Conservation (phyloP, 768 basidiomycete species). For the Boletus insuetus region DNA sequence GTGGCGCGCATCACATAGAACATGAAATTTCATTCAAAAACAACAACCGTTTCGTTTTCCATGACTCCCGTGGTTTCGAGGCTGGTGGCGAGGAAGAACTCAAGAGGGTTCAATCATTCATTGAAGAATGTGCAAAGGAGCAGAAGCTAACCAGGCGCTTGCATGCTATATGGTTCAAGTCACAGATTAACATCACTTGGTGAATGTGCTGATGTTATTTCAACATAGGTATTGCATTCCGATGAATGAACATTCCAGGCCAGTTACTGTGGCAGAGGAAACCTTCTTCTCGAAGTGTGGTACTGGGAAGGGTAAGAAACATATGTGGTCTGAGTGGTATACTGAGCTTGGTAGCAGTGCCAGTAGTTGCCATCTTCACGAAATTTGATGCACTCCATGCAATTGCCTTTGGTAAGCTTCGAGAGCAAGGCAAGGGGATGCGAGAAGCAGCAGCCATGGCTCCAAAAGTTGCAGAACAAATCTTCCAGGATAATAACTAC, state of each 20-base stretch:
- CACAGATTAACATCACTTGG: constrained; percentile 21
- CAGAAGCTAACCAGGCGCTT: too few species aligned
- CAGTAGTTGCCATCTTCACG: constrained; percentile 38
- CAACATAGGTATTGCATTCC: too few species aligned
- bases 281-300: constrained; percentile 28
- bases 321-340: not conserved
- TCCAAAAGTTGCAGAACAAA: constrained; percentile 10
- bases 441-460: constrained; percentile 4
- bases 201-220: too few species aligned
- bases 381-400: constrained; percentile 38
- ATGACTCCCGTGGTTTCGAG: constrained; percentile 44
- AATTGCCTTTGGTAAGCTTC: constrained; percentile 3
- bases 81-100: constrained; percentile 21
- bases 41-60: constrained; percentile 37
- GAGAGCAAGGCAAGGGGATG: constrained; percentile 4
- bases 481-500: not conserved
- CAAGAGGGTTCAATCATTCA: constrained; percentile 20
- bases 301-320: not conserved
- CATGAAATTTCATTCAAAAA: constrained; percentile 23
- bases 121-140: constrained; percentile 19
- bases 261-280: constrained; percentile 26
- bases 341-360: constrained; percentile 27
- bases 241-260: too few species aligned
- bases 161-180: too few species aligned
- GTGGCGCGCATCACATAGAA: constrained; percentile 10